A percentile compares a stretch with the other conserved stretches of the same genome.
These are phyloP conservation scores for Pichia nakasei DNA, from an alignment of 805 yeast species.

Conservation along the genomic window DNA sequence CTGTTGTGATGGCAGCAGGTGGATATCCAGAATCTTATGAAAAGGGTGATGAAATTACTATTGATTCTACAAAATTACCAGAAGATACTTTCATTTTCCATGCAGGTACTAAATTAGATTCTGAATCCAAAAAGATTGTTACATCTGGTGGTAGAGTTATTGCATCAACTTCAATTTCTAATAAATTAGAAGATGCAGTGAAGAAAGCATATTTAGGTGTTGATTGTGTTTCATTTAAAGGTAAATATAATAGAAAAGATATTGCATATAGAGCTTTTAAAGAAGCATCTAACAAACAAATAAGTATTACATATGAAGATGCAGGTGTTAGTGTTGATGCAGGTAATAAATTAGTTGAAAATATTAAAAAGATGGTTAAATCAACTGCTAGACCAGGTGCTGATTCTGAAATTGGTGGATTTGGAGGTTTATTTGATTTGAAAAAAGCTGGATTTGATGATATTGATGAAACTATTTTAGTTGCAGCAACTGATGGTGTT, in stretches of 20 bases:
- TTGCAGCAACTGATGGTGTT: slow-evolving; percentile 98
- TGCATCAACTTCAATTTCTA: slow-evolving; percentile 83
- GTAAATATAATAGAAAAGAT: slow-evolving; percentile 80
- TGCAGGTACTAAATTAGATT: slow-evolving; percentile 72
- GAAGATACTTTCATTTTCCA: slow-evolving; percentile 75
- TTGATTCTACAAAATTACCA: slow-evolving; percentile 35
- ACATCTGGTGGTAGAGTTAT: slow-evolving; percentile 97
- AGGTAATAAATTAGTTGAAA: slow-evolving; percentile 84
- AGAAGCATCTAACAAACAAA: slow-evolving; percentile 24
- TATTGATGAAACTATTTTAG: slow-evolving; percentile 70
- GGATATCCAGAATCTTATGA: slow-evolving; percentile 88
- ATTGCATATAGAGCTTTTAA: slow-evolving; percentile 95
- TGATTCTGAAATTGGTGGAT: slow-evolving; percentile 97
- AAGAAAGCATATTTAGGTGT: slow-evolving; percentile 82
- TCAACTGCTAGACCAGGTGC: slow-evolving; percentile 95
- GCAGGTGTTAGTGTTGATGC: slow-evolving; percentile 98
- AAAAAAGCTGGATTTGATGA: slow-evolving; percentile 75
- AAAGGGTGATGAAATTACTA: slow-evolving; percentile 78
- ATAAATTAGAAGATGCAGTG: slow-evolving; percentile 70
- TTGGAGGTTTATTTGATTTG: slow-evolving; percentile 94
- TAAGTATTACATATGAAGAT: slow-evolving; percentile 75
- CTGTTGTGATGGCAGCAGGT: slow-evolving; percentile 94
- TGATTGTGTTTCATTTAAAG: slow-evolving; percentile 58
- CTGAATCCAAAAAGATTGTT: slow-evolving; percentile 44
- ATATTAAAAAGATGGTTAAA: slow-evolving; percentile 82